A percentile compares a stretch with the other conserved stretches of the same genome.
Conservation (phyloP, 352 stramenopile species). For the Globisporangium barbulae region DNA sequence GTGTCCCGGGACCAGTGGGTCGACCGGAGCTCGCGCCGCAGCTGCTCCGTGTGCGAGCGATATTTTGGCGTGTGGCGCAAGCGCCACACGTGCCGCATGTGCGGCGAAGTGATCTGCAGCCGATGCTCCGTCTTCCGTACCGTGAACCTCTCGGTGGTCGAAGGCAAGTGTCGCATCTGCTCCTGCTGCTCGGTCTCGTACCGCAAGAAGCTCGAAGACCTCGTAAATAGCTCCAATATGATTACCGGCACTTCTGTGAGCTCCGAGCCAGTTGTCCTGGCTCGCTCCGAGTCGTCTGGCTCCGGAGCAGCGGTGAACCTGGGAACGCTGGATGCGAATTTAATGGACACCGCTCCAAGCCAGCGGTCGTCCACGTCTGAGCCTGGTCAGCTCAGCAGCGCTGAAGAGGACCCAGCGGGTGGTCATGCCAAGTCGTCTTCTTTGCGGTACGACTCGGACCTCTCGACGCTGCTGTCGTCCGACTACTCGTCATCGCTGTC, state of each 20-base stretch:
- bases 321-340: neutral
- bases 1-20: conserved; percentile 57
- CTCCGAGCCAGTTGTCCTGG: neutral
- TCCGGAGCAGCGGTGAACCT: neutral
- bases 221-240: neutral
- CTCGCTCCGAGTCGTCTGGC: neutral
- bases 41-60: conserved; percentile 62
- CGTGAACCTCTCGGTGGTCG: conserved; percentile 55
- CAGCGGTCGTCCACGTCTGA: neutral
- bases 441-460: conserved; percentile 27
- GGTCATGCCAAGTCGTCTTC: neutral
- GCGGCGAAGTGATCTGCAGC: conserved; percentile 73
- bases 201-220: conserved; percentile 33
- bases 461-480: conserved; percentile 33
- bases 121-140: conserved; percentile 70
- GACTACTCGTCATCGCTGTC: conserved; percentile 33
- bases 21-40: conserved; percentile 36
- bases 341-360: neutral
- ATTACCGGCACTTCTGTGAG: neutral
- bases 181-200: conserved; percentile 71
- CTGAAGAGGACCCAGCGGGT: neutral
- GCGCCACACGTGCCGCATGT: conserved; percentile 81
- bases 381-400: neutral
- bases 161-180: conserved; percentile 68
- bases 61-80: conserved; percentile 73